Conservation (phyloP, 2,329 filamentous ascomycete genomes). For the Mollisia scopiformis region DNA sequence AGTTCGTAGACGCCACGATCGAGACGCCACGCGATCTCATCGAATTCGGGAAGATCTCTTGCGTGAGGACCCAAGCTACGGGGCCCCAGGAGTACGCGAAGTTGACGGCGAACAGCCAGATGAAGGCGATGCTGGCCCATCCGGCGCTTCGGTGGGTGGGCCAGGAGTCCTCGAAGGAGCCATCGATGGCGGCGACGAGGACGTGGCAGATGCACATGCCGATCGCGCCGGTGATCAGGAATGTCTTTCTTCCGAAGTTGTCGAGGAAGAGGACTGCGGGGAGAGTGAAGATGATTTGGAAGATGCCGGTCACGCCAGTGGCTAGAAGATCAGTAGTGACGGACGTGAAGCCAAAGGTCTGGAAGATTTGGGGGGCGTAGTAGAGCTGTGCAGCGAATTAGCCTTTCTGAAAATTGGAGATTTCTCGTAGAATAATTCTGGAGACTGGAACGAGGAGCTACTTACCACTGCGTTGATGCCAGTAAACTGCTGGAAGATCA, state of each 20-base stretch:
- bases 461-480: constrained; percentile 45
- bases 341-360: constrained; percentile 46
- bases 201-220: constrained; percentile 71
- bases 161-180: constrained; percentile 43
- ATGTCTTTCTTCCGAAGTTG: constrained; percentile 62
- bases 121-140: constrained; percentile 42
- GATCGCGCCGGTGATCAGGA: constrained; percentile 64
- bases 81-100: constrained; percentile 40
- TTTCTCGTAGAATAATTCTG: too few relatives aligned
- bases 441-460: too few relatives aligned
- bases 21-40: constrained; percentile 45
- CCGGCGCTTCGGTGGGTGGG: constrained; percentile 39
- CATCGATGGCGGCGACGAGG: constrained; percentile 45
- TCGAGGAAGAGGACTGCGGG: constrained; percentile 68
- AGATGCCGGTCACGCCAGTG: constrained; percentile 70
- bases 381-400: too few relatives aligned
- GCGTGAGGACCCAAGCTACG: constrained; percentile 40
- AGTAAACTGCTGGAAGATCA: constrained; percentile 52
- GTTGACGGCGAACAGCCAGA: constrained; percentile 37
- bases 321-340: constrained; percentile 59
- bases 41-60: constrained; percentile 44
- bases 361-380: constrained; percentile 57
- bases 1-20: constrained; percentile 42
- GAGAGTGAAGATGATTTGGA: constrained; percentile 68
- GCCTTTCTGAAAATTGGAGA: too few relatives aligned